Evolutionary conservation across 2,329 filamentous ascomycete species (phyloP).

Genomic region (Aspergillus floridensis): DNA sequence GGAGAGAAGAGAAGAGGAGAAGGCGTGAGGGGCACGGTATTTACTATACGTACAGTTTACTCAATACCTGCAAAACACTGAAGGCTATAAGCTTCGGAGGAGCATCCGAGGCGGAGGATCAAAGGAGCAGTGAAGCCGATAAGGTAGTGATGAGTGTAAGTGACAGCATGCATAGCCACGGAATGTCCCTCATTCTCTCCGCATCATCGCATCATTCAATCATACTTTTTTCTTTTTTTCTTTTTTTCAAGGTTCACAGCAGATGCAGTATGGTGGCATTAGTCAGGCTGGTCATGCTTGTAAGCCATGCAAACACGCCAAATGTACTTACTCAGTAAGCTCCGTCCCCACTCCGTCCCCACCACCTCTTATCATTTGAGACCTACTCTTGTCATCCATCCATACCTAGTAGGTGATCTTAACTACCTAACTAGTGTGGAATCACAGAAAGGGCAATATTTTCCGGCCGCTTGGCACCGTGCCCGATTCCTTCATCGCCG

Average conservation of each 20-base stretch:
- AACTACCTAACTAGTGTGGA: too few species aligned
- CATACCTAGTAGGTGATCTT: too few species aligned
- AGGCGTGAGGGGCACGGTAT: slow-evolving; percentile 5
- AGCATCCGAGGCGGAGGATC: not conserved
- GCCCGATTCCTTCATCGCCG: not conserved
- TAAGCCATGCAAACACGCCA: not conserved
- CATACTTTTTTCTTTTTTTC: too few species aligned
- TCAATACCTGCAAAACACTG: not conserved
- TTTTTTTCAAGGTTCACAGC: too few species aligned
- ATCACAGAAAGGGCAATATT: not conserved
- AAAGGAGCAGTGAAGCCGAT: too few species aligned
- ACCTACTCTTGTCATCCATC: too few species aligned
- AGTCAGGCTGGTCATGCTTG: not conserved
- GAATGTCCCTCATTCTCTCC: not conserved
- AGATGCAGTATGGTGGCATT: not conserved
- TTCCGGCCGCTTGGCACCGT: not conserved
- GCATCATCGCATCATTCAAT: not conserved
- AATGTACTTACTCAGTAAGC: not conserved
- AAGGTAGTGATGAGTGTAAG: too few species aligned
- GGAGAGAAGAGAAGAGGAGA: slow-evolving; percentile 9
- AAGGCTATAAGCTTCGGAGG: not conserved
- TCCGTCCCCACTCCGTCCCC: not conserved
- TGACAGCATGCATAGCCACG: too few species aligned
- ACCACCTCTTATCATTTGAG: not conserved
- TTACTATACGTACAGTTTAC: too few species aligned